Conservation (phyloP, 768 basidiomycete species). For the Mycena olivaceomarginata region DNA sequence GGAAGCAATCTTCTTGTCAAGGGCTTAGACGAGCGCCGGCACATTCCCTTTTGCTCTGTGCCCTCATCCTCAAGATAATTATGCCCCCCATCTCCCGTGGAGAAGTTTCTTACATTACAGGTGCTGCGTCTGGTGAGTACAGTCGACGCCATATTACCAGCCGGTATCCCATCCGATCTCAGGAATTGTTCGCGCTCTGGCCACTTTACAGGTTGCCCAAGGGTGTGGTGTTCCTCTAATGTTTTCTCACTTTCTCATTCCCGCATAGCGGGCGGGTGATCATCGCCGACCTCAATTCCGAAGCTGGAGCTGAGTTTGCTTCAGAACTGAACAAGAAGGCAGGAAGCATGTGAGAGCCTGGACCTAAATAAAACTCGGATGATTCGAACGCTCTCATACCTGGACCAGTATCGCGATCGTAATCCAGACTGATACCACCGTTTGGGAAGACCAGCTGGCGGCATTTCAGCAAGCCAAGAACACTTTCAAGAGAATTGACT, state of each 20-base stretch:
- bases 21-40: too few relatives aligned
- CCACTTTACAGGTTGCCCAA: constrained; percentile 36
- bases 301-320: constrained; percentile 37
- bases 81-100: constrained; percentile 37
- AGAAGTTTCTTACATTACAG: constrained; percentile 39
- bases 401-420: constrained; percentile 41
- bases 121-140: constrained; percentile 38
- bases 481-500: constrained; percentile 44
- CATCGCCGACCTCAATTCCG: constrained; percentile 43
- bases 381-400: not conserved
- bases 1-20: too few relatives aligned
- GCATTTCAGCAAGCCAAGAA: constrained; percentile 39
- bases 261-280: constrained; percentile 38
- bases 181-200: constrained; percentile 44
- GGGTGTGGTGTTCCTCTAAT: constrained; percentile 26
- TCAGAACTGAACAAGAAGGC: constrained; percentile 44
- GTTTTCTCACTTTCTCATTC: not conserved
- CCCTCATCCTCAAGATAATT: not conserved
- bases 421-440: constrained; percentile 39
- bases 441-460: constrained; percentile 45
- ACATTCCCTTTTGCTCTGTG: not conserved
- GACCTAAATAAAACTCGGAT: not conserved
- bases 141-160: not conserved
- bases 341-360: constrained; percentile 43
- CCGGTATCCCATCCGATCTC: not conserved